These are phyloP conservation scores for Macrolepiota fuliginosa DNA, from an alignment of 768 basidiomycete genomes.

Conservation along the genomic window DNA sequence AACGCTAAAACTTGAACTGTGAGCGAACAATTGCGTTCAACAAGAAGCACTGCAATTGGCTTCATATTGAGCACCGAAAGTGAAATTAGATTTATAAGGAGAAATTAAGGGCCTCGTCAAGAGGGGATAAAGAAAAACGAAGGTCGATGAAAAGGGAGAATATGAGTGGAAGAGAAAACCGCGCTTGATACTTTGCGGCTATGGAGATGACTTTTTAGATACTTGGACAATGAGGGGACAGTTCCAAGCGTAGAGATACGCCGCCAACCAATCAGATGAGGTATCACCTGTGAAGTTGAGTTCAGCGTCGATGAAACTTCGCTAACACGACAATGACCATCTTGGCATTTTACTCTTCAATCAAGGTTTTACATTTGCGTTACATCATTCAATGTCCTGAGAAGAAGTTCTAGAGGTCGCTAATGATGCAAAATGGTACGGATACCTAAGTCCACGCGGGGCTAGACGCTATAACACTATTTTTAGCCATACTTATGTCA, in stretches of 20 bases:
- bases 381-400: no score
- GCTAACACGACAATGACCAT: background rate
- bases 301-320: background rate
- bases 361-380: no score
- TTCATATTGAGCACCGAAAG: background rate
- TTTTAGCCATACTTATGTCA: no score
- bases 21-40: background rate
- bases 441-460: no score
- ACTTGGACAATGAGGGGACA: background rate
- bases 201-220: background rate
- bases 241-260: no score
- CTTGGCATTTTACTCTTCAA: no score
- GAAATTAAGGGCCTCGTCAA: slow-evolving; percentile 14
- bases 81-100: background rate
- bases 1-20: background rate
- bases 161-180: background rate
- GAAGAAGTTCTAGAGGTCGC: no score
- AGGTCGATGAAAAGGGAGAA: background rate
- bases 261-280: background rate
- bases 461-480: no score
- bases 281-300: background rate
- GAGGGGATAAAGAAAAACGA: slow-evolving; percentile 7
- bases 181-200: background rate
- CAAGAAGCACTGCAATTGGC: no score
- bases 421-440: no score